Evolutionary conservation across 768 basidiomycete species (phyloP).

Genomic region (Rhizopogon vinicolor): DNA sequence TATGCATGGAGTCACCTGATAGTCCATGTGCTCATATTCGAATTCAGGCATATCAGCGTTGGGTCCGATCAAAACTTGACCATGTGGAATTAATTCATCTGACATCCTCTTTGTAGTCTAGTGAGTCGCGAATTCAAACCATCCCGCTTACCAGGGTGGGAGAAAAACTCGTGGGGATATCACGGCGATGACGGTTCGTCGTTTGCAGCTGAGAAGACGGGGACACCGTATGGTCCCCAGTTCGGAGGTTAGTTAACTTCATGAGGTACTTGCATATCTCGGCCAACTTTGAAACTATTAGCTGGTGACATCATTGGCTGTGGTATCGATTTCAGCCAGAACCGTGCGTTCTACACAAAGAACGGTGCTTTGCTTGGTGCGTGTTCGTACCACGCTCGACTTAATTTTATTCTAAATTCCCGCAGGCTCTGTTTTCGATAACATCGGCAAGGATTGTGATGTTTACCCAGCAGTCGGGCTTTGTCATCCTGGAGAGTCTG

Average conservation of each 20-base stretch:
- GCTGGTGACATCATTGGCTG: conserved; percentile 89
- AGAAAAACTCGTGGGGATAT: conserved; percentile 85
- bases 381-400: neutral
- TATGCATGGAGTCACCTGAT: neutral
- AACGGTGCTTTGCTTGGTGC: conserved; percentile 73
- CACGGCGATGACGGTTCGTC: conserved; percentile 86
- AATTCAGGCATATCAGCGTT: conserved; percentile 67
- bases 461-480: conserved; percentile 89
- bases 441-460: conserved; percentile 58
- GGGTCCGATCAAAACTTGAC: conserved; percentile 45
- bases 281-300: conserved; percentile 24
- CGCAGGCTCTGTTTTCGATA: conserved; percentile 66
- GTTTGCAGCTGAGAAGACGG: conserved; percentile 70
- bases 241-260: conserved; percentile 65
- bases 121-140: conserved; percentile 59
- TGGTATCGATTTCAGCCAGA: conserved; percentile 83
- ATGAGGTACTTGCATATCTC: neutral
- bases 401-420: conserved; percentile 1
- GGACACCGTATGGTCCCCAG: conserved; percentile 68
- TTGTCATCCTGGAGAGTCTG: conserved; percentile 69
- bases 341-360: conserved; percentile 85
- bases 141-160: conserved; percentile 82
- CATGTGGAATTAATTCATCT: conserved; percentile 1
- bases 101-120: conserved; percentile 43
- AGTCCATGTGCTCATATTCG: conserved; percentile 12